Evolutionary conservation across 768 basidiomycete species (phyloP).

Genomic region (Kwoniella bestiolae): DNA sequence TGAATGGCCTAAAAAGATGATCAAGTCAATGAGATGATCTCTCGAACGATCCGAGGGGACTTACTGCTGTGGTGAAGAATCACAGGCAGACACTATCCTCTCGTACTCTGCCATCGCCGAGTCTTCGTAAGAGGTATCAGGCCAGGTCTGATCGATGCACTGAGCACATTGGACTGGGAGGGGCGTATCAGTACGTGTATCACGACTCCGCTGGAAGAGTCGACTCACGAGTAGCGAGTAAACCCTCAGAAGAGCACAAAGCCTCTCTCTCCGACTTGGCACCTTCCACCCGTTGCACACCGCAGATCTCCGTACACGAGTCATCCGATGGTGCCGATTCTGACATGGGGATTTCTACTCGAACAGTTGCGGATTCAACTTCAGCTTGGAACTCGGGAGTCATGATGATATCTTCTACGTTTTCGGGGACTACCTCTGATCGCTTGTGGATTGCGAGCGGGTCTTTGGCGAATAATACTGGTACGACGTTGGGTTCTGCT

Average conservation of each 20-base stretch:
- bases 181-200: background rate
- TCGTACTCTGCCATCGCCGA: slow-evolving; percentile 50
- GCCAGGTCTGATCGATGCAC: slow-evolving; percentile 50
- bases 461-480: slow-evolving; percentile 36
- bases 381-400: slow-evolving; percentile 20
- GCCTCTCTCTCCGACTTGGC: slow-evolving; percentile 44
- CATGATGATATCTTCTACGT: slow-evolving; percentile 1
- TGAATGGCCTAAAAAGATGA: background rate
- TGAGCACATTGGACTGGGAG: slow-evolving; percentile 44
- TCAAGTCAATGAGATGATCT: background rate
- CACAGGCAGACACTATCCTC: slow-evolving; percentile 39
- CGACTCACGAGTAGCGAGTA: slow-evolving; percentile 45
- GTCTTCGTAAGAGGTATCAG: slow-evolving; percentile 44
- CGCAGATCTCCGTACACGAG: slow-evolving; percentile 32
- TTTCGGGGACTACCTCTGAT: slow-evolving; percentile 14
- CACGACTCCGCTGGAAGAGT: background rate
- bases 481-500: slow-evolving; percentile 8
- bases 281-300: slow-evolving; percentile 31
- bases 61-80: slow-evolving; percentile 38
- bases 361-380: slow-evolving; percentile 2
- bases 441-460: slow-evolving; percentile 34
- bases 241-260: slow-evolving; percentile 35
- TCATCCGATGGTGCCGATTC: slow-evolving; percentile 8
- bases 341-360: background rate
- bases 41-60: background rate